Evolutionary conservation across 1,139 yeast genomes (phyloP), one percentile per base, ranked within the genome.

Genomic region (Pichia sorboxylosa): DNA sequence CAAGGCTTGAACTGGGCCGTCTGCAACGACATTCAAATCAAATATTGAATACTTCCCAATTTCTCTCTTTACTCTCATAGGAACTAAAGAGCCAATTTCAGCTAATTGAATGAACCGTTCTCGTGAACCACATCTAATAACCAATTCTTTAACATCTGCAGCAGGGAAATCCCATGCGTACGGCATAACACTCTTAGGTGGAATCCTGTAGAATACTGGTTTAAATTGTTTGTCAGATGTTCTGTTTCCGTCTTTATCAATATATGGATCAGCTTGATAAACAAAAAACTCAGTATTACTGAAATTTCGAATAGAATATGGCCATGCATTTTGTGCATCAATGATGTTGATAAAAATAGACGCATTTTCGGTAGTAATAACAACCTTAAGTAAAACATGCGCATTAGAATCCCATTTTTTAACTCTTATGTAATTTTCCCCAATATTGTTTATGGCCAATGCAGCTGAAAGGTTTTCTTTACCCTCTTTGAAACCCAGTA

Each of bases 151-250:
- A 29, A 80, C 69, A 10, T 73, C 63, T 0, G 95, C 96, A 35
- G 93, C 84, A 0, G 98, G 98, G 56, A 73, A 90, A 52, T 92
- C 98, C 84, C 95, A 92, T 0, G 98, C 85, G 54, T 90, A 92
- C 0, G 97, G 96, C 98, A 92, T 92, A 2, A 84, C 93, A 59
- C 95, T 83, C 51, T 73, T 76, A 1, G 94, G 75, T 0, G 96
- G 97, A 17, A 87, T 66, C 37, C 72, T 69, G 51, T 87, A 90
- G 47, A 68, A 74, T 17, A 84, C 65, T 3, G 92, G 92, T 42
- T 74, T 75, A 51, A 74, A 81, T 43, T 63, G 60, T 33, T 70
- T 59, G 28, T 63, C 61, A 5, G 49, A 45, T 6, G 37, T 27
- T 19, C 39, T 37, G 37, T 73, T 82, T 7, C 90, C 93, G 44